Conservation (phyloP, 2,329 filamentous ascomycete species). For the Plenodomus lindquistii region DNA sequence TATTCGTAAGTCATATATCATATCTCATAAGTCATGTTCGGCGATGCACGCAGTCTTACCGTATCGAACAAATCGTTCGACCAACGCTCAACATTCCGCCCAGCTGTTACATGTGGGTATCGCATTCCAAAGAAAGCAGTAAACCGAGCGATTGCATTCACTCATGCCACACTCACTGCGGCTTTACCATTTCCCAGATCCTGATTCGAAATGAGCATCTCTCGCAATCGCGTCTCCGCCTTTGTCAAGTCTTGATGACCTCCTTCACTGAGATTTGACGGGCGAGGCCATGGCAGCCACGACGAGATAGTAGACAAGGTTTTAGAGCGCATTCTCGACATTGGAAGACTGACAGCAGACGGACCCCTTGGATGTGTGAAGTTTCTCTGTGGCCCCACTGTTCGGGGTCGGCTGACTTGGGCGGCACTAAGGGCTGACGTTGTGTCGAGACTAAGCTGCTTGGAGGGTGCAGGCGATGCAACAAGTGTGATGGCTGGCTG, state of each 20-base stretch:
- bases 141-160: not conserved
- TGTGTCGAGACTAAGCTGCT: constrained; percentile 41
- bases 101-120: not conserved
- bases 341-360: constrained; percentile 27
- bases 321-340: constrained; percentile 25
- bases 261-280: constrained; percentile 14
- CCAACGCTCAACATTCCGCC: not conserved
- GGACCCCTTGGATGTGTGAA: constrained; percentile 25
- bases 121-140: not conserved
- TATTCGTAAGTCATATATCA: constrained; percentile 10
- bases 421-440: constrained; percentile 29
- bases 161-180: constrained; percentile 25
- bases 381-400: constrained; percentile 12
- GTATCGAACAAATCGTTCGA: not conserved
- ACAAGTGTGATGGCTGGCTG: constrained; percentile 40
- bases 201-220: constrained; percentile 35
- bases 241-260: constrained; percentile 32
- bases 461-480: constrained; percentile 38
- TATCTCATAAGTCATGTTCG: constrained; percentile 5
- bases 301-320: constrained; percentile 38
- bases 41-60: not conserved
- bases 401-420: constrained; percentile 16
- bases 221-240: constrained; percentile 36
- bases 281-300: constrained; percentile 43
- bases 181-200: constrained; percentile 33